Percentiles rank a stretch among this genome's conserved stretches.
These are phyloP conservation scores for Omphalea diandra DNA, from an alignment of 441 rosid species.

Conservation along the genomic window DNA sequence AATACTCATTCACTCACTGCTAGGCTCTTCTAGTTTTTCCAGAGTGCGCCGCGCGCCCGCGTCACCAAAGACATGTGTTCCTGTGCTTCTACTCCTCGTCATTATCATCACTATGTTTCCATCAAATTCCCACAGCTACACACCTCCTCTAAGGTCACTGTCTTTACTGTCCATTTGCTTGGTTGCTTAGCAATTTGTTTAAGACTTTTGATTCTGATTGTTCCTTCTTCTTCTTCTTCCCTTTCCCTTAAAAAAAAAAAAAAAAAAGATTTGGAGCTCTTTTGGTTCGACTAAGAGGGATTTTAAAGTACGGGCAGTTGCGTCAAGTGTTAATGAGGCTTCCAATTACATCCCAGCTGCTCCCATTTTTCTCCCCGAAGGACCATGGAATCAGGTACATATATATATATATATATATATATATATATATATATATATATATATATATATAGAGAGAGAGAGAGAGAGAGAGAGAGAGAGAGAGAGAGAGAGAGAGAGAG, in stretches of 20 bases:
- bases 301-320: slow-evolving; percentile 35
- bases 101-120: slow-evolving; percentile 34
- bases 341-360: slow-evolving; percentile 69
- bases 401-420: background rate
- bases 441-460: too few relatives aligned
- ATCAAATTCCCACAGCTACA: slow-evolving; percentile 37
- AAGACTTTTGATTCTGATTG: too few relatives aligned
- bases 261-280: slow-evolving; percentile 32
- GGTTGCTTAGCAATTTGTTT: background rate
- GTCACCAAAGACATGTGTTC: slow-evolving; percentile 34
- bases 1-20: background rate
- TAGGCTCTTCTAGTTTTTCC: background rate
- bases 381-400: slow-evolving; percentile 81
- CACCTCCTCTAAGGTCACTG: slow-evolving; percentile 44
- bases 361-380: slow-evolving; percentile 80
- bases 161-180: background rate
- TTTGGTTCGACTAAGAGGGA: slow-evolving; percentile 34
- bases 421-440: too few relatives aligned
- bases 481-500: too few relatives aligned
- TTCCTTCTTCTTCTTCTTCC: background rate
- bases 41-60: background rate
- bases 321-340: slow-evolving; percentile 42
- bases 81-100: slow-evolving; percentile 35
- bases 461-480: too few relatives aligned
- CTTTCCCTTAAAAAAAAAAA: too few relatives aligned